Evolutionary conservation across 495 filamentous ascomycete genomes (phyloP).

Genomic region (Tuber aestivum): DNA sequence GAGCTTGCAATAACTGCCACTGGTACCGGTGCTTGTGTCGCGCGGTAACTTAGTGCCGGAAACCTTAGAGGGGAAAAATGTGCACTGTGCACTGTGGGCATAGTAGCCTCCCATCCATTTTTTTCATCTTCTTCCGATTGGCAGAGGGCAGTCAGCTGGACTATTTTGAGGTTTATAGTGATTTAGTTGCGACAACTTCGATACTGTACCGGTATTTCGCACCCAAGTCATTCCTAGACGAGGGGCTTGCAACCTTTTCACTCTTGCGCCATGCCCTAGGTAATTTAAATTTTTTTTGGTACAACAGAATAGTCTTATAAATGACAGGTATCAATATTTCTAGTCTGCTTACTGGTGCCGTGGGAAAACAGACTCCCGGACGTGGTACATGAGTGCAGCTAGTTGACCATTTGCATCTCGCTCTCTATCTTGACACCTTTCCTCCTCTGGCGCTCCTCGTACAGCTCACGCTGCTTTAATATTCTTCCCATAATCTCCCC

Average conservation of each 20-base stretch:
- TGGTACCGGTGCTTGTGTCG: no score
- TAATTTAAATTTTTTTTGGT: neutral
- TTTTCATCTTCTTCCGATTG: neutral
- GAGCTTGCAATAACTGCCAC: no score
- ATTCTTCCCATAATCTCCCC: constrained; percentile 88
- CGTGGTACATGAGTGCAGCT: neutral
- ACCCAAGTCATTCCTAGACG: neutral
- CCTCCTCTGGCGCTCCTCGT: constrained; percentile 80
- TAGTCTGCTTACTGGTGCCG: neutral
- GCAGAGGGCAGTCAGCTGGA: neutral
- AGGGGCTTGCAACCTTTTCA: neutral
- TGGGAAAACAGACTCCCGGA: neutral
- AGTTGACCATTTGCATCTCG: constrained; percentile 50
- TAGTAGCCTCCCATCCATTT: neutral
- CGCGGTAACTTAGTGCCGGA: no score
- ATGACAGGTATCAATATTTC: neutral
- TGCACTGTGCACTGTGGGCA: no score
- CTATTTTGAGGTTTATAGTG: neutral
- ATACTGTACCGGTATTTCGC: neutral
- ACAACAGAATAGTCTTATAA: neutral
- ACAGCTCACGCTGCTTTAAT: constrained; percentile 70
- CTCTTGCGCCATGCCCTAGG: neutral
- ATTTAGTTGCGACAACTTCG: neutral
- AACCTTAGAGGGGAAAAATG: no score
- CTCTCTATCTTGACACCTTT: constrained; percentile 77